Evolutionary conservation across 352 stramenopile genomes (phyloP).

Genomic region (Phytophthora constricta): DNA sequence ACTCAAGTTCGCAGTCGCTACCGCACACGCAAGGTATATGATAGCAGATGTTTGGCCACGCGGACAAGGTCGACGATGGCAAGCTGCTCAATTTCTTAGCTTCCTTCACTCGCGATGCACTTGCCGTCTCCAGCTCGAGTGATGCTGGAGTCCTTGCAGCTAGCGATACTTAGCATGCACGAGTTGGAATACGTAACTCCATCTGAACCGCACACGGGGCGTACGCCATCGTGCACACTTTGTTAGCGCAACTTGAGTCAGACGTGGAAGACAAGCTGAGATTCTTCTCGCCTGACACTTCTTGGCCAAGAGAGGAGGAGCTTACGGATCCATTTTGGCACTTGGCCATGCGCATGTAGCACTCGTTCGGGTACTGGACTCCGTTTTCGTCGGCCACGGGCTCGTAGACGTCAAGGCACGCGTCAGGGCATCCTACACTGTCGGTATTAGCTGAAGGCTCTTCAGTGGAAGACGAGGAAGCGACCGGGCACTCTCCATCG

Average conservation of each 20-base stretch:
- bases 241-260: conserved; percentile 26
- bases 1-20: conserved; percentile 15
- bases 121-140: conserved; percentile 21
- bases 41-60: conserved; percentile 17
- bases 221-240: conserved; percentile 37
- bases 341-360: conserved; percentile 22
- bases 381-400: conserved; percentile 33
- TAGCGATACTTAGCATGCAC: conserved; percentile 33
- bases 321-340: background rate
- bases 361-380: conserved; percentile 37
- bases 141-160: conserved; percentile 36
- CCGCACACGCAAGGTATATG: too few relatives aligned
- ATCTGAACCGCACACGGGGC: conserved; percentile 42
- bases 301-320: background rate
- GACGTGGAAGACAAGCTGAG: background rate
- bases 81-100: background rate
- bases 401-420: conserved; percentile 37
- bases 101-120: conserved; percentile 12
- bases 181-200: conserved; percentile 50
- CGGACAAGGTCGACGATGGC: background rate
- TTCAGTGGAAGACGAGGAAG: background rate
- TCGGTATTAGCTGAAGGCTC: background rate
- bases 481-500: conserved; percentile 22
- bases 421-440: conserved; percentile 15
- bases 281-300: background rate